Conservation (phyloP, 441 rosid genomes). For the Pelargonium australe region DNA sequence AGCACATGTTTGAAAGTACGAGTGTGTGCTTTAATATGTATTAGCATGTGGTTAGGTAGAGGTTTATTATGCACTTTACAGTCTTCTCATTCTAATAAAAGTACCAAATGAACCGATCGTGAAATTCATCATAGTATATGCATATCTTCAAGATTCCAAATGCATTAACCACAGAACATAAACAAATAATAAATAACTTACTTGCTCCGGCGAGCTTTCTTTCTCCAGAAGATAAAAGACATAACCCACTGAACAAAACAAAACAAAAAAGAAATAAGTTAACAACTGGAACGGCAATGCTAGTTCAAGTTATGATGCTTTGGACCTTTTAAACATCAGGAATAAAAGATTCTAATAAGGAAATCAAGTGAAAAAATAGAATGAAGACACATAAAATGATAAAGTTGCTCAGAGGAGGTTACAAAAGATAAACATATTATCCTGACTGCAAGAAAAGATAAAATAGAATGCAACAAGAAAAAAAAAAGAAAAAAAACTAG, state of each 20-base stretch:
- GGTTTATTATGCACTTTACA: not conserved
- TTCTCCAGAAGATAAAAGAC: constrained; percentile 72
- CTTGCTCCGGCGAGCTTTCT: constrained; percentile 74
- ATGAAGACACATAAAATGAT: not conserved
- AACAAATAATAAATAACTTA: constrained; percentile 35
- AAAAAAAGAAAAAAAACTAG: not conserved
- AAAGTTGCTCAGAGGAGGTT: not conserved
- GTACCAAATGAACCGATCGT: not conserved
- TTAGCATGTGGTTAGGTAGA: too few relatives aligned
- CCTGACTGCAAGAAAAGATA: not conserved
- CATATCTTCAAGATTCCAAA: not conserved
- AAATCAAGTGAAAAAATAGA: not conserved
- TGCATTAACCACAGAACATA: not conserved
- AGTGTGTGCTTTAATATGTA: too few relatives aligned
- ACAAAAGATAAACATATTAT: not conserved
- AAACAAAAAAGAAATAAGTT: constrained; percentile 6
- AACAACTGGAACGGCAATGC: not conserved
- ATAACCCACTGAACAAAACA: constrained; percentile 55
- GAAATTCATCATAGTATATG: not conserved
- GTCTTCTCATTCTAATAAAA: not conserved
- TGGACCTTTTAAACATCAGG: constrained; percentile 4
- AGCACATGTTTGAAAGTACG: too few relatives aligned
- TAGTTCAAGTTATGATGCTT: constrained; percentile 7
- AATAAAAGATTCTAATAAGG: not conserved
- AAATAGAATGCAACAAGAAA: not conserved